These are phyloP conservation scores for Clohesyomyces aquaticus DNA, from an alignment of 495 filamentous ascomycete genomes.

Conservation along the genomic window DNA sequence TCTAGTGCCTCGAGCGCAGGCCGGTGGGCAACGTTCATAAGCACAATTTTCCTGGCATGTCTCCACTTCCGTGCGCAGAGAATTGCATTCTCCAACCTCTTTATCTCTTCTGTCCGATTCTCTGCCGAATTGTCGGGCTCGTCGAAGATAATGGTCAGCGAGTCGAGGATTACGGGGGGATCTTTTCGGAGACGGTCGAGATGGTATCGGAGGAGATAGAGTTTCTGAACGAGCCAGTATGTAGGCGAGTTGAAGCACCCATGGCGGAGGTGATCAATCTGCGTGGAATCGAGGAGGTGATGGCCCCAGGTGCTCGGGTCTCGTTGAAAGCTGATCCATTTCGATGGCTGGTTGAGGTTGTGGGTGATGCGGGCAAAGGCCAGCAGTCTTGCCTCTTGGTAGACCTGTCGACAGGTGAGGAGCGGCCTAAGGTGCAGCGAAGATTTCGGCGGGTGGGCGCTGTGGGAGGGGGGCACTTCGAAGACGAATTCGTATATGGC, in stretches of 20 bases:
- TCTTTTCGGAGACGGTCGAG: constrained; percentile 9
- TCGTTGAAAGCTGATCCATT: too few species aligned
- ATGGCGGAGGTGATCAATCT: constrained; percentile 8
- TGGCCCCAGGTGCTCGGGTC: neutral
- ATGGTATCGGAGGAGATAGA: constrained; percentile 17
- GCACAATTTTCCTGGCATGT: constrained; percentile 15
- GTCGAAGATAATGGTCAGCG: constrained; percentile 23
- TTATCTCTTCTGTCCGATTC: neutral
- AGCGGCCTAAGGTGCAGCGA: constrained; percentile 11
- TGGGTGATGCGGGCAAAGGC: constrained; percentile 23
- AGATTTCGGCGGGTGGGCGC: constrained; percentile 4
- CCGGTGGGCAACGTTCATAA: constrained; percentile 9
- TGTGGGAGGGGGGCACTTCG: neutral
- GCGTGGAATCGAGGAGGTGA: constrained; percentile 12
- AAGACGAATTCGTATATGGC: constrained; percentile 22
- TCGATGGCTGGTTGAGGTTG: constrained; percentile 17
- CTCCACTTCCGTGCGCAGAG: constrained; percentile 16
- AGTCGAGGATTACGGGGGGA: constrained; percentile 17
- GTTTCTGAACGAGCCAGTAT: neutral
- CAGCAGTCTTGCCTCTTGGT: constrained; percentile 16
- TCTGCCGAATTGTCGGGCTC: neutral
- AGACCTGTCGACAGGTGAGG: constrained; percentile 20
- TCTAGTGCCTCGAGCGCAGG: too few species aligned
- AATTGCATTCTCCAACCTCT: constrained; percentile 14
- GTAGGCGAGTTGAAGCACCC: neutral